Evolutionary conservation across 2,329 filamentous ascomycete genomes (phyloP), one percentile per base, ranked within the genome.

Genomic region (Zelopaecilomyces penicillatus): DNA sequence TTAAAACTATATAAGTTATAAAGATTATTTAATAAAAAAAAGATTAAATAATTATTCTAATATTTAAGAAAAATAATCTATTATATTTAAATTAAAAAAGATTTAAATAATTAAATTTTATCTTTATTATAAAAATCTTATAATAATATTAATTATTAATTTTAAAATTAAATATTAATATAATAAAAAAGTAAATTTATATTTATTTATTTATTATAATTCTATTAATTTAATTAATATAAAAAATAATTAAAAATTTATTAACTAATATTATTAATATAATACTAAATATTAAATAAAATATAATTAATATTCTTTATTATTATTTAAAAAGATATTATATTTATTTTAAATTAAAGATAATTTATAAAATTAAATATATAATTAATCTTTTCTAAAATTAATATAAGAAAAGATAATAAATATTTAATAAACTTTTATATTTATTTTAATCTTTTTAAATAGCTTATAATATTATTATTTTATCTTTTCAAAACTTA

Each of bases 351-450:
- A 11, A 37, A 10, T 5, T 38, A 8, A 37, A 11, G 10, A 19
- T n/a, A 5, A 26, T 19, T 19, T 38, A 26, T 19, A 19, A 37
- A 11, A 8, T 11, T 19, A 8, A 37, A 11, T 8, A 8, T 37
- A 37, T 37, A 37, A 37, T 37, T 37, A 37, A 37, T 19, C 12
- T 43, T 35, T 36, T 35, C 19, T 42, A 32, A 27, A 42, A 10
- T 35, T 33, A 39, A 39, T 26, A n/a, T n/a, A n/a, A n/a, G n/a
- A n/a, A n/a, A n/a, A n/a, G n/a, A n/a, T n/a, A n/a, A n/a, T n/a
- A n/a, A n/a, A n/a, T n/a, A n/a, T n/a, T n/a, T n/a, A n/a, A n/a
- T n/a, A n/a, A n/a, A n/a, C n/a, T n/a, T n/a, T n/a, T n/a, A n/a
- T n/a, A n/a, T 31, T 33, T 33, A 28, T 19, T 37, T 40, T 28